phyloP scores from a whole-genome alignment of 1,139 yeast species.

The Candida neerlandica region DNA sequence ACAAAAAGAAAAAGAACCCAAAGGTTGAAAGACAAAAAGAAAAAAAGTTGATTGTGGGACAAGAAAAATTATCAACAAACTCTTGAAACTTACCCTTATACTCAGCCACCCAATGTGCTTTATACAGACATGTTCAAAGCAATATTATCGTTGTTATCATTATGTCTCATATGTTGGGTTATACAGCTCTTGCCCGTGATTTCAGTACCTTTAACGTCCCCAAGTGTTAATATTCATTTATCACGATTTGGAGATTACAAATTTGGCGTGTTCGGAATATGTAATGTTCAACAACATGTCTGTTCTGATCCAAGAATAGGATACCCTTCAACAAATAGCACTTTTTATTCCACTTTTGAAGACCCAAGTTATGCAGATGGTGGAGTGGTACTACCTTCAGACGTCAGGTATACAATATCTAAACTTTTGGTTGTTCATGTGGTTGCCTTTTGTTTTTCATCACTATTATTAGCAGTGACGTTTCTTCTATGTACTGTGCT shows the following conservation, averaged over 20 bases:
- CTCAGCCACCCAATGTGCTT: not conserved
- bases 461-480: conserved; percentile 26
- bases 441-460: conserved; percentile 41
- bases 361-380: conserved; percentile 19
- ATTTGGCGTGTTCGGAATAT: conserved; percentile 51
- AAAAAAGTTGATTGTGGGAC: not conserved
- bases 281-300: conserved; percentile 27
- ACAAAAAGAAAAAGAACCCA: not conserved
- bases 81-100: not conserved
- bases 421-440: conserved; percentile 48
- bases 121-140: conserved; percentile 28
- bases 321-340: conserved; percentile 32
- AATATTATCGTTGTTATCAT: conserved; percentile 22
- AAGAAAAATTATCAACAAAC: not conserved
- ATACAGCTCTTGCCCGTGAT: conserved; percentile 46
- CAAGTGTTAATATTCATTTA: conserved; percentile 26
- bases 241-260: conserved; percentile 34
- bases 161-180: conserved; percentile 34
- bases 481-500: conserved; percentile 12
- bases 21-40: not conserved
- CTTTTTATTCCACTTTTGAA: conserved; percentile 19
- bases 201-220: conserved; percentile 45
- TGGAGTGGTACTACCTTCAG: conserved; percentile 41
- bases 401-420: conserved; percentile 43
- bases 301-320: conserved; percentile 44